Evolutionary conservation across 2,329 filamentous ascomycete species (phyloP).

Genomic region (Pseudopithomyces maydicus): DNA sequence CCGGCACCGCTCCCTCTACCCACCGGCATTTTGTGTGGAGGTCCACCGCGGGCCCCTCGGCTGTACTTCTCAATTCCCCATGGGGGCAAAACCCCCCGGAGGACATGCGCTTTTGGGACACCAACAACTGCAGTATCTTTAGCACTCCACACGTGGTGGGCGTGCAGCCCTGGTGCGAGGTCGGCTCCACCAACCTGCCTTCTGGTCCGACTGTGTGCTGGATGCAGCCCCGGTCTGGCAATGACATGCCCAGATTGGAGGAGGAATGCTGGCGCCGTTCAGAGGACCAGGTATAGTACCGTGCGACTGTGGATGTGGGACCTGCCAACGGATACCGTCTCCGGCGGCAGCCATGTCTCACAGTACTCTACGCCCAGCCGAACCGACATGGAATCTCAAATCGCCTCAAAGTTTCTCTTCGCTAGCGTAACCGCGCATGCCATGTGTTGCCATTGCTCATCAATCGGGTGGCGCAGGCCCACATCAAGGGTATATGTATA

Average conservation of each 20-base stretch:
- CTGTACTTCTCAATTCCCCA: conserved; percentile 1
- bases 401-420: conserved; percentile 25
- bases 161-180: background rate
- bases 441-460: conserved; percentile 56
- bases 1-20: conserved; percentile 30
- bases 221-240: background rate
- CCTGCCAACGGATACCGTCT: no score
- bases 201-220: background rate
- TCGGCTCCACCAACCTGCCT: background rate
- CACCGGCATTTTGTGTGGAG: conserved; percentile 31
- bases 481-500: conserved; percentile 57
- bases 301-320: no score
- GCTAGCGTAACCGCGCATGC: conserved; percentile 53
- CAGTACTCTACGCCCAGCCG: background rate
- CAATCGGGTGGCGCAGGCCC: conserved; percentile 53
- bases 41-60: conserved; percentile 5
- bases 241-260: background rate
- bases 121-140: background rate
- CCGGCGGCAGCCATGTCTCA: no score
- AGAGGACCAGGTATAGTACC: no score
- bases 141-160: conserved; percentile 22
- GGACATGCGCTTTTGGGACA: background rate
- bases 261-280: background rate
- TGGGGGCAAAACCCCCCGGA: background rate
- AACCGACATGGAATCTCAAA: conserved; percentile 28